A percentile compares a stretch with the other conserved stretches of the same genome.
Evolutionary conservation across 345 rosid species (phyloP).

Genomic region (Conringia planisiliqua): DNA sequence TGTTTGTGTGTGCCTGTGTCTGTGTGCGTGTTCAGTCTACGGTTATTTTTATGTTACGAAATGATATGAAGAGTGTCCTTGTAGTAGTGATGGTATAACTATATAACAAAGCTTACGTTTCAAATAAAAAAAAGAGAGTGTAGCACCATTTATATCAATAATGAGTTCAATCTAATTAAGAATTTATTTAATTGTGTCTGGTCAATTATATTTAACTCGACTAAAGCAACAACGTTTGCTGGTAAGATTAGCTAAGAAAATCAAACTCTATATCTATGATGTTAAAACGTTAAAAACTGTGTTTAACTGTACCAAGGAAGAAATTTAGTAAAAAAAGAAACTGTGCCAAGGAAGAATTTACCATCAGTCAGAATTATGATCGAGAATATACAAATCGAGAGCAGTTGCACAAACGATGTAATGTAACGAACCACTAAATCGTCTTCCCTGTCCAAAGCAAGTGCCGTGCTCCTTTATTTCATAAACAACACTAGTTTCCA

Average conservation of each 20-base stretch:
- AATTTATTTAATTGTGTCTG: background rate
- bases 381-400: background rate
- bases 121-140: background rate
- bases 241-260: background rate
- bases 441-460: constrained; percentile 77
- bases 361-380: background rate
- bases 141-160: background rate
- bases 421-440: constrained; percentile 74
- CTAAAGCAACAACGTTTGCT: background rate
- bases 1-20: background rate
- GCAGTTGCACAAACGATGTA: background rate
- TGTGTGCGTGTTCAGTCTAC: background rate
- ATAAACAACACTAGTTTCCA: constrained; percentile 91
- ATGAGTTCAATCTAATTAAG: background rate
- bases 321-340: no score
- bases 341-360: background rate
- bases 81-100: constrained; percentile 8
- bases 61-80: background rate
- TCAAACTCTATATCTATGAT: background rate
- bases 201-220: background rate
- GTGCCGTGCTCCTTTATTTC: constrained; percentile 91
- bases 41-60: background rate
- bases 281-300: no score
- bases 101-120: constrained; percentile 1
- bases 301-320: no score